Percentiles rank a stretch among this genome's conserved stretches.
Evolutionary conservation across 2,329 filamentous ascomycete genomes (phyloP).

Genomic region (Dichotomopilus funicola): DNA sequence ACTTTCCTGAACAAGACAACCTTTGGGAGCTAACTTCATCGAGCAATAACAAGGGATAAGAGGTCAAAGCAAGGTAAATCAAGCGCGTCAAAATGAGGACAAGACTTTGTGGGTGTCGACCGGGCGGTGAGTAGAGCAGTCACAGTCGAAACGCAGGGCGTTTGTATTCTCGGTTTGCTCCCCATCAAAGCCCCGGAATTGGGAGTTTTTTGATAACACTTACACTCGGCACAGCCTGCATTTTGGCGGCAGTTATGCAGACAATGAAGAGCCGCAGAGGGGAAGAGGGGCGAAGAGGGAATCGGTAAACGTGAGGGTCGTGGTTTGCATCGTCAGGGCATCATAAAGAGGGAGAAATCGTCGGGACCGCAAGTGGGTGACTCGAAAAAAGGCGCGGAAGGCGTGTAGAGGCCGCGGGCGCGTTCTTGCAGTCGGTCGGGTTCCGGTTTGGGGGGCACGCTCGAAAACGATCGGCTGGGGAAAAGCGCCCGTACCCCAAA

Average conservation of each 20-base stretch:
- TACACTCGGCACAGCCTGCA: constrained; percentile 41
- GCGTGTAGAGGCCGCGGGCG: constrained; percentile 21
- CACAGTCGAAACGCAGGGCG: background rate
- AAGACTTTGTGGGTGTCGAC: background rate
- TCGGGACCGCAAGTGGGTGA: constrained; percentile 8
- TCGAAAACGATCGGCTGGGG: background rate
- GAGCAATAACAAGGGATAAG: too few relatives aligned
- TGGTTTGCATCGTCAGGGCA: constrained; percentile 36
- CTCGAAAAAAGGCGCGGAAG: constrained; percentile 1
- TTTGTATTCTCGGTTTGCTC: constrained; percentile 9
- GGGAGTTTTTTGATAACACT: constrained; percentile 26
- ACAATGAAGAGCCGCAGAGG: constrained; percentile 27
- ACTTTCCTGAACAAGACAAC: background rate
- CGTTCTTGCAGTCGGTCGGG: constrained; percentile 17
- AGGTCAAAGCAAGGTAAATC: too few relatives aligned
- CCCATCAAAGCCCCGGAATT: background rate
- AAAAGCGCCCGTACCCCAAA: background rate
- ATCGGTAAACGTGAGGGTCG: constrained; percentile 28
- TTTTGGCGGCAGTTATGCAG: constrained; percentile 28
- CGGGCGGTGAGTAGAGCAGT: background rate
- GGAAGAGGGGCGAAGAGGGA: constrained; percentile 27
- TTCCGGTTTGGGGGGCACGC: background rate
- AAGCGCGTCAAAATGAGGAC: too few relatives aligned
- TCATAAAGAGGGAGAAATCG: constrained; percentile 19
- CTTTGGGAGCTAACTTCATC: too few relatives aligned